phyloP scores from a whole-genome alignment of 176 grass and related monocot genomes.

The Carex myosuroides region DNA sequence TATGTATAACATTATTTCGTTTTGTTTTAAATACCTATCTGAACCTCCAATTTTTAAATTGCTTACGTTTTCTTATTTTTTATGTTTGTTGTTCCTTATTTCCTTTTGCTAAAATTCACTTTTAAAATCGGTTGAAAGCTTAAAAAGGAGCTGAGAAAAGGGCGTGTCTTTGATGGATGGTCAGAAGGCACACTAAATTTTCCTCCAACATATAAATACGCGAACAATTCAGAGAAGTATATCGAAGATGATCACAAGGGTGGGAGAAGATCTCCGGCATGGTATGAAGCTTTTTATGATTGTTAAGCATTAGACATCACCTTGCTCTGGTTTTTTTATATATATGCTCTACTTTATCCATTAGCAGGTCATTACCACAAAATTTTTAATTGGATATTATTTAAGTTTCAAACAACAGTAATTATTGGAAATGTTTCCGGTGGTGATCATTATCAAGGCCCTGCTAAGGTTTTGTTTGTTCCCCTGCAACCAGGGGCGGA shows the following conservation, averaged over 20 bases:
- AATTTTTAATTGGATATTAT: neutral
- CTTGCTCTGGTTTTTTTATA: neutral
- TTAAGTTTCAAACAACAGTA: neutral
- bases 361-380: neutral
- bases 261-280: slow-evolving; percentile 62
- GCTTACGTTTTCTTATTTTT: neutral
- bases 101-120: neutral
- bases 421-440: neutral
- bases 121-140: slow-evolving; percentile 36
- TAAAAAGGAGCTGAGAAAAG: slow-evolving; percentile 65
- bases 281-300: slow-evolving; percentile 32
- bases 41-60: neutral
- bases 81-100: neutral
- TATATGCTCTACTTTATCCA: neutral
- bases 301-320: neutral
- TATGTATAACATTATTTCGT: slow-evolving; percentile 1
- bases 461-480: neutral
- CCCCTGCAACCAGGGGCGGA: neutral
- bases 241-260: slow-evolving; percentile 55
- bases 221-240: slow-evolving; percentile 48
- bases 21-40: neutral
- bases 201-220: slow-evolving; percentile 90
- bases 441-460: neutral
- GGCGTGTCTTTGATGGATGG: slow-evolving; percentile 68
- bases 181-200: slow-evolving; percentile 71